Evolutionary conservation across 2,329 filamentous ascomycete genomes (phyloP).

Genomic region (Bipolaris victoriae): DNA sequence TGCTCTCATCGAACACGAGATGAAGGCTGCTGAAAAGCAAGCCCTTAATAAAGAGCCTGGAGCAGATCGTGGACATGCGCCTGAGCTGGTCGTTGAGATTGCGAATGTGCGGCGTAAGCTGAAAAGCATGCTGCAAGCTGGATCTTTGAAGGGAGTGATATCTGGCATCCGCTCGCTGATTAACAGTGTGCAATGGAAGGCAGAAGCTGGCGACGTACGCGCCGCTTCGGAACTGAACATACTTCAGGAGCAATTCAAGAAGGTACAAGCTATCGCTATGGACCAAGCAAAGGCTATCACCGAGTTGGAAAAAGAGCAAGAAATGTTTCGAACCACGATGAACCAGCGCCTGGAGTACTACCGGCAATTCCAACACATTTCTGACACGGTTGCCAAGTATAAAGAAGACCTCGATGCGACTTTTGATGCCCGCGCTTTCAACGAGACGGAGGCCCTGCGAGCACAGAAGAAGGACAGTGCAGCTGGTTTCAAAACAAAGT

Average conservation of each 20-base stretch:
- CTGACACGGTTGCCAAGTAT: slow-evolving; percentile 80
- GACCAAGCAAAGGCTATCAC: slow-evolving; percentile 60
- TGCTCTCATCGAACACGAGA: slow-evolving; percentile 74
- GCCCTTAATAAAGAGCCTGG: slow-evolving; percentile 63
- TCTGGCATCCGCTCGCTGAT: slow-evolving; percentile 71
- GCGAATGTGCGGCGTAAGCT: slow-evolving; percentile 56
- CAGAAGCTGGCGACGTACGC: slow-evolving; percentile 60
- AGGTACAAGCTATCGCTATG: slow-evolving; percentile 60
- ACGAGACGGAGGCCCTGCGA: slow-evolving; percentile 55
- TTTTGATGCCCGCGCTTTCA: slow-evolving; percentile 59
- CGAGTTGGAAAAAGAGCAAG: slow-evolving; percentile 71
- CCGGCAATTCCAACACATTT: slow-evolving; percentile 86
- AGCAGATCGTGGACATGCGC: slow-evolving; percentile 68
- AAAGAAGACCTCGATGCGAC: slow-evolving; percentile 67
- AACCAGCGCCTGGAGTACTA: slow-evolving; percentile 90
- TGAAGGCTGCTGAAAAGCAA: slow-evolving; percentile 63
- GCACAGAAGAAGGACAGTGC: slow-evolving; percentile 63
- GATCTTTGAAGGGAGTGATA: slow-evolving; percentile 74
- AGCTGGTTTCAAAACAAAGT: slow-evolving; percentile 70
- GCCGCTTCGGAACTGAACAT: slow-evolving; percentile 69
- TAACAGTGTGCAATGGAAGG: slow-evolving; percentile 65
- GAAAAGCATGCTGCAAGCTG: slow-evolving; percentile 58
- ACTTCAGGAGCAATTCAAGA: slow-evolving; percentile 66
- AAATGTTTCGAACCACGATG: slow-evolving; percentile 77
- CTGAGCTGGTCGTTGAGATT: slow-evolving; percentile 66